These are phyloP conservation scores for Coriolopsis trogii DNA, from an alignment of 1,284 basidiomycete species.

Conservation along the genomic window DNA sequence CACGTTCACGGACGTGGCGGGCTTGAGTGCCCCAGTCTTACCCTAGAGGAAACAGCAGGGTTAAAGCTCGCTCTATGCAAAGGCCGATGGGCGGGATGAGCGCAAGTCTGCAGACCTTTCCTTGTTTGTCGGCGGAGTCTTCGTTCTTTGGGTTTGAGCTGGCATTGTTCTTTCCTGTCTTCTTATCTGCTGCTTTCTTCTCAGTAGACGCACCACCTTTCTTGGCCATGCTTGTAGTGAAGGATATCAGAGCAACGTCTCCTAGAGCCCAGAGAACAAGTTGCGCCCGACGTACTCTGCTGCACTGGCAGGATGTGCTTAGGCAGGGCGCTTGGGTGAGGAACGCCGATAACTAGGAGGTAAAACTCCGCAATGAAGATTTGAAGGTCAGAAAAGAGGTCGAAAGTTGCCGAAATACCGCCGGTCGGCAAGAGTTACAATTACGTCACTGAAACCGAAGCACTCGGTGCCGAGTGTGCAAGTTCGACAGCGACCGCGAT, in stretches of 20 bases:
- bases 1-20: constrained; percentile 81
- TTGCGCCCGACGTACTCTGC: no score
- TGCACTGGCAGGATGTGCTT: background rate
- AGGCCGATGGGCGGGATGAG: background rate
- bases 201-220: constrained; percentile 40
- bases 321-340: no score
- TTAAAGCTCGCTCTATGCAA: no score
- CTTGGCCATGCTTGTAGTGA: constrained; percentile 50
- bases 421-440: no score
- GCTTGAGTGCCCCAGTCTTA: constrained; percentile 57
- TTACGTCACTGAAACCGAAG: no score
- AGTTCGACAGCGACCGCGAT: no score
- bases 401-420: no score
- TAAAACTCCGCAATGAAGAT: no score
- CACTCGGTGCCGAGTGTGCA: no score
- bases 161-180: constrained; percentile 38
- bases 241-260: background rate
- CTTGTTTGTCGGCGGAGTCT: constrained; percentile 37
- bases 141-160: no score
- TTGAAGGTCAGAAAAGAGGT: no score
- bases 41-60: constrained; percentile 42
- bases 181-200: constrained; percentile 42
- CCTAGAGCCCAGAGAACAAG: background rate
- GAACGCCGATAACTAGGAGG: no score
- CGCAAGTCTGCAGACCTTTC: constrained; percentile 6